phyloP scores from a whole-genome alignment of 805 yeast species.

The Barnettozyma populi region DNA sequence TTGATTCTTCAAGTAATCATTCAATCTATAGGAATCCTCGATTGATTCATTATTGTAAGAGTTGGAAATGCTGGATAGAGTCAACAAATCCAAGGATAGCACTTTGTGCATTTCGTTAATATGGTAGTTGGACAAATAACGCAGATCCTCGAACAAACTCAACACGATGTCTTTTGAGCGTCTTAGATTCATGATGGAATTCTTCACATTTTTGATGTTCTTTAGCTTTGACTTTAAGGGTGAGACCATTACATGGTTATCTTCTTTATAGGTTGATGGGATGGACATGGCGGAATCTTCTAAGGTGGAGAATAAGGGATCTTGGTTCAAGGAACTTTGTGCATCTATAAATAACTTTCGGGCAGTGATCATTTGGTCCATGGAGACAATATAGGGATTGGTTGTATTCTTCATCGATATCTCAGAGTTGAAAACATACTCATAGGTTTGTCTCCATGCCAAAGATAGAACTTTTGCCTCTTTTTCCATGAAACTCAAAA shows the following conservation, averaged over 20 bases:
- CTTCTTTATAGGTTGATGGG: slow-evolving; percentile 29
- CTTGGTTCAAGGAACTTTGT: slow-evolving; percentile 30
- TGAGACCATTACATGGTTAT: not conserved
- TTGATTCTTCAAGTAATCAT: slow-evolving; percentile 24
- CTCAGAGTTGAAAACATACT: slow-evolving; percentile 19
- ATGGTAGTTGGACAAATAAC: slow-evolving; percentile 24
- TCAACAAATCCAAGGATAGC: slow-evolving; percentile 20
- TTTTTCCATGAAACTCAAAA: slow-evolving; percentile 17
- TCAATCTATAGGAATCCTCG: slow-evolving; percentile 20
- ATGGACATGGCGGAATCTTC: slow-evolving; percentile 46
- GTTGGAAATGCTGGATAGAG: slow-evolving; percentile 24
- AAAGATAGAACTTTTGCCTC: slow-evolving; percentile 15
- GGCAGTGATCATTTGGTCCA: slow-evolving; percentile 28
- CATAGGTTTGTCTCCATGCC: slow-evolving; percentile 20
- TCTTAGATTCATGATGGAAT: slow-evolving; percentile 18
- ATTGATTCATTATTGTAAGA: slow-evolving; percentile 15
- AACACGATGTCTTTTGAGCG: slow-evolving; percentile 20
- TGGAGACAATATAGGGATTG: slow-evolving; percentile 19
- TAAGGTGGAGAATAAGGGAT: slow-evolving; percentile 44
- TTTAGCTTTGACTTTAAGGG: slow-evolving; percentile 16
- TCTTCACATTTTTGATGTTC: slow-evolving; percentile 20
- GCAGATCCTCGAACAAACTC: slow-evolving; percentile 14
- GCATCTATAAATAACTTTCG: slow-evolving; percentile 28
- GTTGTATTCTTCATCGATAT: slow-evolving; percentile 11
- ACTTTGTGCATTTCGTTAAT: slow-evolving; percentile 23